phyloP scores from a whole-genome alignment of 2,329 filamentous ascomycete genomes.

The Fusarium sambucinum region DNA sequence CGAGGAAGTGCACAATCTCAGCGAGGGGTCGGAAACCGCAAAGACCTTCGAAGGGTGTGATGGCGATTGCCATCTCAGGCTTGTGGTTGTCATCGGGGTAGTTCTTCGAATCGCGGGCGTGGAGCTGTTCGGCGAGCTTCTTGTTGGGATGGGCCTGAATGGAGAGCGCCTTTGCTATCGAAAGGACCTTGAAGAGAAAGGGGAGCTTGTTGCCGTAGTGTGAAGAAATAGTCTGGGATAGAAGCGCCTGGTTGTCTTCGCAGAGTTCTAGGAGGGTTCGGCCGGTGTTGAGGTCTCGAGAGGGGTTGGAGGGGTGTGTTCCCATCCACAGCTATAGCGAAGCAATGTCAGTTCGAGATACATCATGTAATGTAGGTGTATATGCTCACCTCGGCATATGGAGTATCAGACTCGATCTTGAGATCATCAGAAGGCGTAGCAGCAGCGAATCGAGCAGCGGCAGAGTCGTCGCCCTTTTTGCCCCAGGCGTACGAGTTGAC shows the following conservation, averaged over 20 bases:
- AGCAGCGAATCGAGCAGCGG: conserved; percentile 88
- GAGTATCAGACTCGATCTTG: conserved; percentile 84
- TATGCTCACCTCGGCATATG: conserved; percentile 84
- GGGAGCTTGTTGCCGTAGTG: conserved; percentile 87
- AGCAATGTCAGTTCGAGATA: neutral
- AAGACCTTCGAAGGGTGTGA: conserved; percentile 94
- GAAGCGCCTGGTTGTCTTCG: conserved; percentile 84
- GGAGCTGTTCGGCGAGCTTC: conserved; percentile 86
- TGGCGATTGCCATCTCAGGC: conserved; percentile 98
- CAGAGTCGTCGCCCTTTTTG: conserved; percentile 88
- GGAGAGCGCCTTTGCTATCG: conserved; percentile 93
- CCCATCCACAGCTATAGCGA: conserved; percentile 92
- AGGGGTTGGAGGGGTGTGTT: conserved; percentile 95
- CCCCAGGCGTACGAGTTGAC: conserved; percentile 99
- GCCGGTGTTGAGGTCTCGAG: conserved; percentile 86
- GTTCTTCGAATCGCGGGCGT: conserved; percentile 88
- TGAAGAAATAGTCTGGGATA: conserved; percentile 78
- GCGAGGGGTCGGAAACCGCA: conserved; percentile 92
- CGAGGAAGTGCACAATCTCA: conserved; percentile 88
- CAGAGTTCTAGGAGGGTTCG: conserved; percentile 89
- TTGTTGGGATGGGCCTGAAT: conserved; percentile 98
- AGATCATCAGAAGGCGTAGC: conserved; percentile 83
- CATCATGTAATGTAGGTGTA: neutral
- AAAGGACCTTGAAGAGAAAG: conserved; percentile 98
- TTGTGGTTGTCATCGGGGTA: conserved; percentile 99